Evolutionary conservation across 1,139 yeast genomes (phyloP).

Genomic region (Lodderomyces oxycetoniae): DNA sequence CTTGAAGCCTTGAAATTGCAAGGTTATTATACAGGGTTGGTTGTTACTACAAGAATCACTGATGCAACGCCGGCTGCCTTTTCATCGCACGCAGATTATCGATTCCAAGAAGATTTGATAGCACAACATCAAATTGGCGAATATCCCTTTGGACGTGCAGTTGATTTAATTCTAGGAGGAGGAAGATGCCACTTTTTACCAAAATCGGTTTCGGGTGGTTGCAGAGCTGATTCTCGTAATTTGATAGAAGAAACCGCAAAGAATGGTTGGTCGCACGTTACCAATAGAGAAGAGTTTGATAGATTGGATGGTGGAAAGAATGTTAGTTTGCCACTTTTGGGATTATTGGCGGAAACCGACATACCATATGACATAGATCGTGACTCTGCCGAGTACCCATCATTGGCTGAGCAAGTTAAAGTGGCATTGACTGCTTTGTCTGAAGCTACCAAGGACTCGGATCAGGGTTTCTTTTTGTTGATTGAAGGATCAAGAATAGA

Average conservation of each 20-base stretch:
- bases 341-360: slow-evolving; percentile 63
- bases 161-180: slow-evolving; percentile 84
- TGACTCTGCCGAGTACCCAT: slow-evolving; percentile 52
- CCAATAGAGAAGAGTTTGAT: slow-evolving; percentile 54
- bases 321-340: slow-evolving; percentile 68
- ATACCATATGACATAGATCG: slow-evolving; percentile 81
- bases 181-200: slow-evolving; percentile 78
- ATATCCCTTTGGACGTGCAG: slow-evolving; percentile 66
- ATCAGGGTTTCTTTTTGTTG: slow-evolving; percentile 74
- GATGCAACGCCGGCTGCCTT: slow-evolving; percentile 87
- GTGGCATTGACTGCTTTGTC: slow-evolving; percentile 66
- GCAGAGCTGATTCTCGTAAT: slow-evolving; percentile 66
- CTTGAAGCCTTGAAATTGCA: slow-evolving; percentile 75
- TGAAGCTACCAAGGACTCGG: slow-evolving; percentile 61
- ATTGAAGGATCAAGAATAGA: slow-evolving; percentile 89
- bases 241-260: slow-evolving; percentile 55
- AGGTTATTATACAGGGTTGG: slow-evolving; percentile 79
- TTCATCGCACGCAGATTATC: slow-evolving; percentile 65
- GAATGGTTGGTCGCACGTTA: slow-evolving; percentile 57
- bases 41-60: slow-evolving; percentile 74
- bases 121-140: slow-evolving; percentile 81
- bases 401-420: slow-evolving; percentile 65
- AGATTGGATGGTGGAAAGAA: slow-evolving; percentile 45
- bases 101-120: slow-evolving; percentile 75
- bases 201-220: slow-evolving; percentile 40